These are phyloP conservation scores for Ilyonectria sp. DNA, from an alignment of 2,329 filamentous ascomycete species.

Conservation along the genomic window DNA sequence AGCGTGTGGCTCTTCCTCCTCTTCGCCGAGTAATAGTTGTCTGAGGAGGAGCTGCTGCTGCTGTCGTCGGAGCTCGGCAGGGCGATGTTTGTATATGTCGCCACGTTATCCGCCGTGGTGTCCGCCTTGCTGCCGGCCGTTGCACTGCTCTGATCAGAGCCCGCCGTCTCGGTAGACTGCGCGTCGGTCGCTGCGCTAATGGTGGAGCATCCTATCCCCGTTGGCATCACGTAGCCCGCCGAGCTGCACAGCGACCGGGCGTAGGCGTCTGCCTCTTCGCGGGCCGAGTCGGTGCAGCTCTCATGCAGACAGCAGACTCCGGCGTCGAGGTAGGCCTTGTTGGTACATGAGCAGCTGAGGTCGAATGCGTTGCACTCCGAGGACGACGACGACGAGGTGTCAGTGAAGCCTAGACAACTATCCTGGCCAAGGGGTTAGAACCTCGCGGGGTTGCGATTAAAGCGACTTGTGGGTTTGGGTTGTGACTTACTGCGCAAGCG, in stretches of 20 bases:
- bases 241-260: not conserved
- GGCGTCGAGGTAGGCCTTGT: not conserved
- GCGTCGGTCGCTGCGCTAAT: not conserved
- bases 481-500: constrained; percentile 24
- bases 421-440: not conserved
- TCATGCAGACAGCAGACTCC: constrained; percentile 27
- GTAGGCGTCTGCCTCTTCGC: constrained; percentile 12
- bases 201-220: not conserved
- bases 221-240: constrained; percentile 6
- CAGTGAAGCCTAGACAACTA: not conserved
- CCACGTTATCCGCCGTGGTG: not conserved
- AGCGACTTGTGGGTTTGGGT: not conserved
- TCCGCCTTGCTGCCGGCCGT: not conserved
- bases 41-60: not conserved
- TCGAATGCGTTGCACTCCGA: constrained; percentile 20
- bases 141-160: not conserved
- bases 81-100: not conserved
- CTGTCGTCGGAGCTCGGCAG: not conserved
- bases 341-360: constrained; percentile 20
- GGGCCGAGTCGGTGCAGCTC: constrained; percentile 20
- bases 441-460: not conserved
- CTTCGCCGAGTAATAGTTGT: not conserved
- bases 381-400: not conserved
- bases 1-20: constrained; percentile 1
- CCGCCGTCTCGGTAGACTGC: not conserved